phyloP scores from a whole-genome alignment of 768 basidiomycete species.

The Collybia mongolica region DNA sequence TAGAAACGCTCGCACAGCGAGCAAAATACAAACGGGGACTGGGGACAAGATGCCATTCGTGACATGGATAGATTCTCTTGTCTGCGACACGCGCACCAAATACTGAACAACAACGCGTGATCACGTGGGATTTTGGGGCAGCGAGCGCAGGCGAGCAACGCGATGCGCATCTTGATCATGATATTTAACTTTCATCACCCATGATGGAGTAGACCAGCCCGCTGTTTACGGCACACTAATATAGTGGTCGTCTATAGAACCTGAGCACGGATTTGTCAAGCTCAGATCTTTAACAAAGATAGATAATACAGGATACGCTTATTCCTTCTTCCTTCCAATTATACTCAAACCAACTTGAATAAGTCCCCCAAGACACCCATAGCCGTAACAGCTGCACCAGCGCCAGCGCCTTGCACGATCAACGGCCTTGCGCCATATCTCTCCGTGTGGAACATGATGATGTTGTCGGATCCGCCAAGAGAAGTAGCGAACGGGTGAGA shows the following conservation, averaged over 20 bases:
- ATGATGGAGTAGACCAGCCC: no score
- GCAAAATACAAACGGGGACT: not conserved
- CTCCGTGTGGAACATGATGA: conserved; percentile 95
- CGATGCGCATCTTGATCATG: no score
- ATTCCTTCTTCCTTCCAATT: not conserved
- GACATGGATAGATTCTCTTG: not conserved
- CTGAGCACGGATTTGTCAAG: no score
- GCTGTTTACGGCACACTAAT: no score
- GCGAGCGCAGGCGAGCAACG: no score
- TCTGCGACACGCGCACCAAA: not conserved
- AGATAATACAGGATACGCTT: not conserved
- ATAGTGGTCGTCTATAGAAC: no score
- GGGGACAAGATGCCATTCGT: not conserved
- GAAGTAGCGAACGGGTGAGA: conserved; percentile 96
- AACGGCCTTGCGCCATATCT: conserved; percentile 87
- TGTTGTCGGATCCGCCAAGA: conserved; percentile 95
- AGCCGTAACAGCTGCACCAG: conserved; percentile 97
- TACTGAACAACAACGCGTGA: conserved; percentile 1
- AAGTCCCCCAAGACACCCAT: conserved; percentile 96
- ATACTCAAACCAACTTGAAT: conserved; percentile 47
- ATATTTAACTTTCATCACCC: no score
- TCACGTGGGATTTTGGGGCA: not conserved
- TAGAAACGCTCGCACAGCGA: conserved; percentile 6
- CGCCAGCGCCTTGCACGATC: conserved; percentile 94
- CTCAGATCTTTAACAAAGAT: no score